These are phyloP conservation scores for Epichloe elymi DNA, from an alignment of 2,329 filamentous ascomycete genomes.

Conservation along the genomic window DNA sequence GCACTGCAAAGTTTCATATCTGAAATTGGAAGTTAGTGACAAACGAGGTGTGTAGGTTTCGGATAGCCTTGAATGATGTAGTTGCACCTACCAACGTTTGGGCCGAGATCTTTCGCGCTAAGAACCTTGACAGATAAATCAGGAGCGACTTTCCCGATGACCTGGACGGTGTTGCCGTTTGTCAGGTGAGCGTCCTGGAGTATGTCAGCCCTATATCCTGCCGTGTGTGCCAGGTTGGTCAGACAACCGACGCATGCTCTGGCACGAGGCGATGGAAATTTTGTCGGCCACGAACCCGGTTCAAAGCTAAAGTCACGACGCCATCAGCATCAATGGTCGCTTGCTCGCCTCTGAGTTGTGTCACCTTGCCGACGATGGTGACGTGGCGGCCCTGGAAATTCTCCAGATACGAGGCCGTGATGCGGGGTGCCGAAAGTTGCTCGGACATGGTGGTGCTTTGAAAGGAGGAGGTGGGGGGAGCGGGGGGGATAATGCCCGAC, in stretches of 20 bases:
- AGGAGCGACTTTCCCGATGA: conserved; percentile 68
- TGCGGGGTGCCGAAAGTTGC: conserved; percentile 60
- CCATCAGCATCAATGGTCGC: conserved; percentile 74
- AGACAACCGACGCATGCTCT: too few species aligned
- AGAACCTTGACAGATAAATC: conserved; percentile 62
- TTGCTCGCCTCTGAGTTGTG: conserved; percentile 65
- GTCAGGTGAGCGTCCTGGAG: conserved; percentile 56
- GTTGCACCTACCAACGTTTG: conserved; percentile 47
- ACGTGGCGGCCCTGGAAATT: conserved; percentile 63
- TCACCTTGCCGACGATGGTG: conserved; percentile 75
- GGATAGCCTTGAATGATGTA: background rate
- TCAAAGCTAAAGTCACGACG: conserved; percentile 59
- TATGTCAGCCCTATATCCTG: background rate
- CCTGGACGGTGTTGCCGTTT: conserved; percentile 56
- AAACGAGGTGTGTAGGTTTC: too few species aligned
- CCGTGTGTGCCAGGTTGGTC: background rate
- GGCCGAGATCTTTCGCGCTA: conserved; percentile 55
- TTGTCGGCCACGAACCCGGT: conserved; percentile 41
- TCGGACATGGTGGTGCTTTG: conserved; percentile 42
- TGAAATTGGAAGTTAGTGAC: conserved; percentile 19
- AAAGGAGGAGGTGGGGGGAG: background rate
- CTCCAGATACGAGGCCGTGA: conserved; percentile 69
- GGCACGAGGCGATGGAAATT: background rate
- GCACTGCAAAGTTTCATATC: conserved; percentile 65
- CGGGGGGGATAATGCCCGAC: too few species aligned